Percentiles rank a stretch among this genome's conserved stretches.
Conservation (phyloP, 1,139 yeast genomes). For the Yamadazyma oceani region DNA sequence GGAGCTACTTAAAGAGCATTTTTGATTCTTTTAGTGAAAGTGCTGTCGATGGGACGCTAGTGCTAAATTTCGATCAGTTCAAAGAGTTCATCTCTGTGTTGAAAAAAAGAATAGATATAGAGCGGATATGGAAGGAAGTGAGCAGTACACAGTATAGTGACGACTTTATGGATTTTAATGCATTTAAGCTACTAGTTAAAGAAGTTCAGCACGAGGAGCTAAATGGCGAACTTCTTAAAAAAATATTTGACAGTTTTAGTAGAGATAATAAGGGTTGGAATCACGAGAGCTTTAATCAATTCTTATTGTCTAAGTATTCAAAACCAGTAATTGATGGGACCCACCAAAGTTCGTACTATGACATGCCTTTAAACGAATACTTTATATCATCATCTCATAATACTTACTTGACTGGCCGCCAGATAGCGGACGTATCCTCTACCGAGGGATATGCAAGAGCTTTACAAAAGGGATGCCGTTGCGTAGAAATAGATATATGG, state of each 20-base stretch:
- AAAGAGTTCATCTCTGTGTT: constrained; percentile 61
- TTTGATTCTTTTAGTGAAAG: constrained; percentile 48
- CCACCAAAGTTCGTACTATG: constrained; percentile 38
- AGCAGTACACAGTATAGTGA: neutral
- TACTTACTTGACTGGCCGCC: constrained; percentile 86
- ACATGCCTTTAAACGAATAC: constrained; percentile 79
- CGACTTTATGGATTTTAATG: constrained; percentile 40
- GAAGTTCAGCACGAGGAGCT: constrained; percentile 52
- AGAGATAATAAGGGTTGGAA: constrained; percentile 32
- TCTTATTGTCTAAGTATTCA: constrained; percentile 49
- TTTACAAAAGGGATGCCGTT: constrained; percentile 87
- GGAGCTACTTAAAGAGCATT: constrained; percentile 30
- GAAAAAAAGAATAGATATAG: constrained; percentile 36
- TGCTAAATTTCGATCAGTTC: constrained; percentile 67
- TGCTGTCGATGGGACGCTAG: constrained; percentile 13
- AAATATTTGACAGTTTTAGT: constrained; percentile 48
- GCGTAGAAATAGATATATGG: constrained; percentile 95
- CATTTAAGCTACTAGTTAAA: constrained; percentile 48
- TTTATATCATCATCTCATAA: constrained; percentile 93
- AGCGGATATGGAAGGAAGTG: constrained; percentile 26
- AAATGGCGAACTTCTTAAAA: constrained; percentile 25
- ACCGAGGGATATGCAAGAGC: constrained; percentile 90
- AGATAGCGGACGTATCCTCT: constrained; percentile 87
- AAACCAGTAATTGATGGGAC: constrained; percentile 30
- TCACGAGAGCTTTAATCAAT: constrained; percentile 52